Evolutionary conservation across 192 early-diverging fungal genomes (phyloP).

Genomic region (Coemansia sp.): DNA sequence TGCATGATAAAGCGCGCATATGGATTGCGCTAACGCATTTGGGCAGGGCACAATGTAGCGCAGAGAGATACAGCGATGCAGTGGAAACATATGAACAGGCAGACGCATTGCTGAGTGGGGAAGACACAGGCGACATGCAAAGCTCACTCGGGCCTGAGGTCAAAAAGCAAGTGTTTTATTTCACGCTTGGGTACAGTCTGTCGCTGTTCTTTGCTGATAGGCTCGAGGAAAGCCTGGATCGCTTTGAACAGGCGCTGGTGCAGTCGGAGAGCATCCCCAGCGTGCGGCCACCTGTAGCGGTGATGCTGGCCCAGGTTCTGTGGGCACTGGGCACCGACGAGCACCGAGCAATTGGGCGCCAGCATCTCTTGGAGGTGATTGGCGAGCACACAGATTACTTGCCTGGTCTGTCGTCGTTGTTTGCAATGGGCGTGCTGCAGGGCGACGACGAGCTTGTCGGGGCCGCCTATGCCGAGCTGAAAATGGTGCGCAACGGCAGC

Average conservation of each 20-base stretch:
- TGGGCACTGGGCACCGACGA: constrained; percentile 83
- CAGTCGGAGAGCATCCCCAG: constrained; percentile 43
- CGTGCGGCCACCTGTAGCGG: constrained; percentile 64
- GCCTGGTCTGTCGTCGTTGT: constrained; percentile 36
- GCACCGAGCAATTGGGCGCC: constrained; percentile 74
- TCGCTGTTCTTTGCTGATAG: constrained; percentile 73
- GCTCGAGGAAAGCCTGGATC: constrained; percentile 65
- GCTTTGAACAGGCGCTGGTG: constrained; percentile 73
- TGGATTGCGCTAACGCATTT: constrained; percentile 63
- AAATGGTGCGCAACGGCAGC: not conserved
- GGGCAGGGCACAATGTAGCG: constrained; percentile 68
- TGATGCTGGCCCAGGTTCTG: constrained; percentile 82
- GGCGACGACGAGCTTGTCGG: constrained; percentile 36
- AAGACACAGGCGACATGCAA: not conserved
- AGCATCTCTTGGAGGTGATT: constrained; percentile 65
- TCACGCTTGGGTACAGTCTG: constrained; percentile 63
- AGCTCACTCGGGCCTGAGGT: not conserved
- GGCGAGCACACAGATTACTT: constrained; percentile 12
- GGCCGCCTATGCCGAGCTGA: constrained; percentile 33
- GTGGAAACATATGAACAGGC: constrained; percentile 56
- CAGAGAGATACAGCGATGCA: constrained; percentile 60
- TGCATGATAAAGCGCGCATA: constrained; percentile 19
- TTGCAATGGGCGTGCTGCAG: constrained; percentile 48
- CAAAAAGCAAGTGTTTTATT: constrained; percentile 28
- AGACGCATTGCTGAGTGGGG: constrained; percentile 9